Evolutionary conservation across 257 asterid genomes (phyloP), one percentile per base, ranked within the genome.

Genomic region (Solanum neorickii): DNA sequence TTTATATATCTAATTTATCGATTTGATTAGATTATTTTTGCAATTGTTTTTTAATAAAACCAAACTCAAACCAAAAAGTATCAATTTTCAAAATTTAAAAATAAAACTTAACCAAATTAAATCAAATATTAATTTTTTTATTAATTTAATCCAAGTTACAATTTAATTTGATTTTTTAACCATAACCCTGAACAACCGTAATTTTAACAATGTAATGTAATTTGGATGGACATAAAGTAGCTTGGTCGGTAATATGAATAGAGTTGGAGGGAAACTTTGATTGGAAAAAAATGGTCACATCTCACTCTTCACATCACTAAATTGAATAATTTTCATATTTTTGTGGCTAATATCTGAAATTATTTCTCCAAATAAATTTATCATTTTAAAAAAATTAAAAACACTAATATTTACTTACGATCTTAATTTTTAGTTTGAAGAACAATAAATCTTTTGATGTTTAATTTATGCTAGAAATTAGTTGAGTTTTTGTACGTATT

Each of bases 161-260:
- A 37, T 5, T 37, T 7, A 6, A 37, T 37, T 37, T 37, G 1
- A 37, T 37, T 37, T 37, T 37, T 37, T 1, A 37, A 37, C 7
- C 39, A 37, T 37, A 37, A 37, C 7, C 39, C 7, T 37, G 39
- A 37, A 37, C 39, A 5, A 6, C 7, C 39, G 7, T 37, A 37
- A 37, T 37, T 33, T 14, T 7, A 31, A 75, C 3, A 23, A 14
- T 39, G 27, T 41, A 42, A 42, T 12, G 60, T 35, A 42, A 76
- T 76, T 14, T n/a, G 60, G 60, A 76, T n/a, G 37, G 83, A 25
- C 15, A 3, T 77, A 44, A 77, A 77, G 83, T 77, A 20, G n/a
- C n/a, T 44, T 78, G 15, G 84, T 78, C 41, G 25, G 84, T 31
- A 29, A 69, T 77, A 46, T 41, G 60, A 77, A 42, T 76, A 75